These are phyloP conservation scores for Porcisia deanei DNA, from an alignment of 208 protist genomes.

Conservation along the genomic window DNA sequence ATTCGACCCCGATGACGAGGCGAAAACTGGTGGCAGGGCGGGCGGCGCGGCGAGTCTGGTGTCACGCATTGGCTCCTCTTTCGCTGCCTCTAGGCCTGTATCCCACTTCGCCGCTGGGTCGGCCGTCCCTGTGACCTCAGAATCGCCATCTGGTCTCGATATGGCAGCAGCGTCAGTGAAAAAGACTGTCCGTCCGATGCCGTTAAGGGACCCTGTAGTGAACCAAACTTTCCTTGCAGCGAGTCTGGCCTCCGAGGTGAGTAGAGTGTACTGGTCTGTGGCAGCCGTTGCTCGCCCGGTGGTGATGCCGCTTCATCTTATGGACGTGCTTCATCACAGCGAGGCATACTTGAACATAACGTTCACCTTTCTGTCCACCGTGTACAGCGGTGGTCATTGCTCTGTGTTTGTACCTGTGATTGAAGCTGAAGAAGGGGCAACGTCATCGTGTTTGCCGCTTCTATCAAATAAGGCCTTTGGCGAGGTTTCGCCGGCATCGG, in stretches of 20 bases:
- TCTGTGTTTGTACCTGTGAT: conserved; percentile 58
- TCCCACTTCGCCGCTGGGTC: neutral
- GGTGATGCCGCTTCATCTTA: conserved; percentile 58
- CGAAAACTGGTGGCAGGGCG: conserved; percentile 5
- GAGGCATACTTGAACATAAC: conserved; percentile 58
- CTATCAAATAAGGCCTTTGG: neutral
- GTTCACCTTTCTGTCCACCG: conserved; percentile 59
- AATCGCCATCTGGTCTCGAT: neutral
- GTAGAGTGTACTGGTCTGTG: conserved; percentile 26
- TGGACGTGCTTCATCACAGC: conserved; percentile 64
- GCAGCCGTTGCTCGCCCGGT: conserved; percentile 40
- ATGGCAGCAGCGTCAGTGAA: neutral
- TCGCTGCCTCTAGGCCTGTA: neutral
- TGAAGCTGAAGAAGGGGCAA: neutral
- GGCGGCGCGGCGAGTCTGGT: neutral
- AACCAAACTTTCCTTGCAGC: neutral
- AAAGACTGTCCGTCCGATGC: neutral
- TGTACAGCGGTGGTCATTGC: conserved; percentile 83
- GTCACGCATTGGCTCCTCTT: neutral
- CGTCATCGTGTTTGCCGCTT: neutral
- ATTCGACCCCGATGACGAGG: conserved; percentile 3
- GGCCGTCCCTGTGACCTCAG: neutral
- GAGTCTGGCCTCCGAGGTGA: conserved; percentile 3
- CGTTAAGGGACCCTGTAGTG: neutral
- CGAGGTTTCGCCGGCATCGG: neutral